phyloP scores from a whole-genome alignment of 2,329 filamentous ascomycete species.

The Curvularia eragrostidis region DNA sequence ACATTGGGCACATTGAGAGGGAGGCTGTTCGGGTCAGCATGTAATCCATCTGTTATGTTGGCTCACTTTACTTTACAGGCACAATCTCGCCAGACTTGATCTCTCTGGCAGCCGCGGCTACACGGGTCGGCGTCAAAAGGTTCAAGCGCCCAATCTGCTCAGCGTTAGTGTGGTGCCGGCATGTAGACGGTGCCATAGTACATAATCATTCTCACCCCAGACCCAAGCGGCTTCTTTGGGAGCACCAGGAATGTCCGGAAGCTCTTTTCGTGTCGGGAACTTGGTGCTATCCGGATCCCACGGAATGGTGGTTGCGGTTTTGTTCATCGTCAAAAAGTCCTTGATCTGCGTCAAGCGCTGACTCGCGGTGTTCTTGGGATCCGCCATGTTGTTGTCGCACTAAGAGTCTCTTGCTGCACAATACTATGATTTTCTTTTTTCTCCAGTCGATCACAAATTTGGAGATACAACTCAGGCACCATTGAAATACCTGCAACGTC shows the following conservation, averaged over 20 bases:
- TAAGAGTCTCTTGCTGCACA: not conserved
- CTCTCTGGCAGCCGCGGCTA: slow-evolving; percentile 61
- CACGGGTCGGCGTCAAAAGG: slow-evolving; percentile 62
- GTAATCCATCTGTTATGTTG: not conserved
- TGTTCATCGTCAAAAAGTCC: slow-evolving; percentile 55
- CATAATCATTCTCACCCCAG: slow-evolving; percentile 64
- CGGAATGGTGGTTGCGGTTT: slow-evolving; percentile 57
- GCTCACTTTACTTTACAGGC: slow-evolving; percentile 58
- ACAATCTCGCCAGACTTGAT: slow-evolving; percentile 64
- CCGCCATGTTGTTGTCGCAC: slow-evolving; percentile 34
- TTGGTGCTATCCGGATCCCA: slow-evolving; percentile 61
- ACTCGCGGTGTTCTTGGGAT: slow-evolving; percentile 42
- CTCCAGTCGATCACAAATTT: not conserved
- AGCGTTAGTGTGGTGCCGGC: not conserved
- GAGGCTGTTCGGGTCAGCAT: slow-evolving; percentile 48
- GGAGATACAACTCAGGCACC: not conserved
- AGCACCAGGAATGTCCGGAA: slow-evolving; percentile 60
- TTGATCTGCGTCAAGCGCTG: slow-evolving; percentile 54
- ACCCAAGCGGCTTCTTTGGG: slow-evolving; percentile 66
- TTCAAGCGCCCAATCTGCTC: slow-evolving; percentile 59
- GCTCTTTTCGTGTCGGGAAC: slow-evolving; percentile 61
- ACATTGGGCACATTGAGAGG: slow-evolving; percentile 61
- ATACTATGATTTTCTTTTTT: not conserved
- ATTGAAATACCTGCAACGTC: not conserved
- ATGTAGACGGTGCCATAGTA: slow-evolving; percentile 25